Evolutionary conservation across 352 stramenopile genomes (phyloP), one percentile per base, ranked within the genome.

Genomic region (Achlya hypogyna): DNA sequence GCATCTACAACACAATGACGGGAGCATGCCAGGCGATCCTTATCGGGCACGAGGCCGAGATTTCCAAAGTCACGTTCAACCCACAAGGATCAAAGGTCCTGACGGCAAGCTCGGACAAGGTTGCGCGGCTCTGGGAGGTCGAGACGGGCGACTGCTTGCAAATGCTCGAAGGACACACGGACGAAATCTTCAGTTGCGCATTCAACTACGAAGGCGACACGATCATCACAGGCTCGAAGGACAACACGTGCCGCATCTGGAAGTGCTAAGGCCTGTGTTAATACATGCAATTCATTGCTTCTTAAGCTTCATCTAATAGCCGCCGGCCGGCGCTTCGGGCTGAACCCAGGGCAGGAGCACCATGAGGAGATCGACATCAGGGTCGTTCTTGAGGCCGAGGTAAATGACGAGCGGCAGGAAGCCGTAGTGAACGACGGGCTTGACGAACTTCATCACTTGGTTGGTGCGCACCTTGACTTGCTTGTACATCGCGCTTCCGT

Each of bases 201-300:
- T 98, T 98, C 82, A 98, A 98, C 78, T 98, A 98, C 72, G 86
- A 97, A 73, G 94, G 93, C 22, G 91, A 98, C 74, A 98, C 92
- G n/a, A 96, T 98, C 70, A 98, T 98, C 70, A 98, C 92, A 69
- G 93, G 93, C 62, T 93, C 82, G 29, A 93, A 93, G 74, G 81
- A 91, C 70, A 93, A 93, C 69, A 91, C 84, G 65, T 93, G 82
- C 74, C 78, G 82, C 64, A 93, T 98, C 60, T 87, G 74, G 82
- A 86, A 82, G 35, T 83, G 75, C 60, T 78, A 69, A 75, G 29
- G 5, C 20, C n/a, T n/a, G n/a, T n/a, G n/a, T n/a, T n/a, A n/a
- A n/a, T n/a, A n/a, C n/a, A n/a, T n/a, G n/a, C n/a, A n/a, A n/a
- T n/a, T n/a, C n/a, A n/a, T n/a, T n/a, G n/a, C 38, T 45, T 45